Base-by-base conservation (phyloP, 108 stramenopile genomes). In the Skeletonema grethae region DNA sequence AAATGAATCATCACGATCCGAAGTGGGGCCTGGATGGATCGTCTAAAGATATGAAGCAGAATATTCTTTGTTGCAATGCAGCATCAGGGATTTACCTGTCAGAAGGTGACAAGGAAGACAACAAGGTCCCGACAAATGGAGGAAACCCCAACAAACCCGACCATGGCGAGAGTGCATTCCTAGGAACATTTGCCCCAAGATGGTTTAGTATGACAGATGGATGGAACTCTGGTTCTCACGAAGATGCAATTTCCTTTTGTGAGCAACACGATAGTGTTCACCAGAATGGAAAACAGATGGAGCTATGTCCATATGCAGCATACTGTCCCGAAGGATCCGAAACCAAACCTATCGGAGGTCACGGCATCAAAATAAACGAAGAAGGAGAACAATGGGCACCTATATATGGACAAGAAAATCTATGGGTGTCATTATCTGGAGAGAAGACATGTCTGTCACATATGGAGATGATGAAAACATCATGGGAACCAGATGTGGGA, bases 21-120 rank as follows among this genome's bases (percentile, higher is more conserved):
- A 16, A 2, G 5, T 80, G 72, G 72, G 79, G 79, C 18, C 20
- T 80, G n/a, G 72, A 80, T 59, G 79, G 79, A n/a, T 73, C 79
- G n/a, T 36, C 39, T 16, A 34, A 53, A 15, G 66, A 69, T 31
- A 29, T 69, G n/a, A 73, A 73, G 50, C 55, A 70, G 38, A 68
- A 80, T 50, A 61, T 80, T 56, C 72, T 80, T 32, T 80, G 79
- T 29, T 80, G 79, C 46, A 32, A 61, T 53, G 8, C 50, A 9
- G 22, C 50, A 22, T 53, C 50, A 53, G 50, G 50, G 1, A 53
- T 53, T 53, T 24, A 53, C 22, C 8, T 53, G 50, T 53, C 50
- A 7, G 7, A 53, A 50, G 48, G 5, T 8, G 48, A 50, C 7
- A 6, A 50, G 22, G 20, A 15, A 22, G 50, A 53, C 22, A 53